These are phyloP conservation scores for Linanthus parryae DNA, from an alignment of 148 eudicot genomes.

Conservation along the genomic window DNA sequence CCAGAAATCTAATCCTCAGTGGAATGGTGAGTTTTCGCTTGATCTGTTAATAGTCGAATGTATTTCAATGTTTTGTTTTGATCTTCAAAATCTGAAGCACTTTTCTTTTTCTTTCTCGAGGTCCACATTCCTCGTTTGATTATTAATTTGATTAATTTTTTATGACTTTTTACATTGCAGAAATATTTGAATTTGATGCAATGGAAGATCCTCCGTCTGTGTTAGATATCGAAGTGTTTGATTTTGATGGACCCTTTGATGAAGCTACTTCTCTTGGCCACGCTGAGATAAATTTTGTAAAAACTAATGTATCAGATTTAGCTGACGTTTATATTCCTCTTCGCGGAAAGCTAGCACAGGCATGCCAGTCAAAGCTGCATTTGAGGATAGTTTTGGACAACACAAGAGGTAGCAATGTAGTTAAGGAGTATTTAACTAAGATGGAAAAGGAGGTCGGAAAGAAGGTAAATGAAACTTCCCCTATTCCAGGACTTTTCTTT, in stretches of 20 bases:
- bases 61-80: background rate
- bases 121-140: no score
- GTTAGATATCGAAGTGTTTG: constrained; percentile 85
- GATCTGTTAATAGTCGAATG: constrained; percentile 1
- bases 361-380: constrained; percentile 91
- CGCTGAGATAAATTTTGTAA: constrained; percentile 81
- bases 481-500: background rate
- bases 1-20: constrained; percentile 83
- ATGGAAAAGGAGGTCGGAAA: constrained; percentile 98
- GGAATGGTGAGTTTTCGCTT: constrained; percentile 62
- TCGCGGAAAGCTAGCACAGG: constrained; percentile 88
- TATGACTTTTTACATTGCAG: constrained; percentile 39
- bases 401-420: constrained; percentile 63
- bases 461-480: constrained; percentile 51
- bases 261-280: constrained; percentile 91
- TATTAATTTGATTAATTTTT: constrained; percentile 8
- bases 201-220: constrained; percentile 96
- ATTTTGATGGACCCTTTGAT: constrained; percentile 98
- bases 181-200: constrained; percentile 98
- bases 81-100: constrained; percentile 1
- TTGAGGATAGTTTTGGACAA: constrained; percentile 82
- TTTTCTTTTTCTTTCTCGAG: no score
- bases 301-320: constrained; percentile 70
- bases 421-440: constrained; percentile 71
- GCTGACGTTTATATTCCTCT: constrained; percentile 91